Evolutionary conservation across 202 grass and related monocot genomes (phyloP).

Genomic region (Carex arenaria): DNA sequence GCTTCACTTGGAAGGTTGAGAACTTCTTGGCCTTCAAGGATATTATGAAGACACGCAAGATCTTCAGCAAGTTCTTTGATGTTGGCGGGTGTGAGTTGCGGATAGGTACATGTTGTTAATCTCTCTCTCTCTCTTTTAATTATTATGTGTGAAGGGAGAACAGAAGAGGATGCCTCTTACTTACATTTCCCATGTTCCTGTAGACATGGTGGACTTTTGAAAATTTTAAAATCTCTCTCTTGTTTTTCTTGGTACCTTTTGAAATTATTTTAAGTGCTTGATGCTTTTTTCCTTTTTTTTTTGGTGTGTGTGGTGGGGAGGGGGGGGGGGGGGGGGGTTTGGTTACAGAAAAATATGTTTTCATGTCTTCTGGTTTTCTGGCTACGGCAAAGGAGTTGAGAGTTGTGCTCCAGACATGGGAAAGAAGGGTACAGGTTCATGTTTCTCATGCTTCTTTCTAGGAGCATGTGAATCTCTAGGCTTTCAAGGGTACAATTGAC

Average conservation of each 20-base stretch:
- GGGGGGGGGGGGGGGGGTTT: neutral
- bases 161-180: neutral
- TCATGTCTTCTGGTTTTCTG: neutral
- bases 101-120: conserved; percentile 57
- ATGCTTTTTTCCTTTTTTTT: neutral
- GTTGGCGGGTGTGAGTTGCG: conserved; percentile 90
- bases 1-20: conserved; percentile 96
- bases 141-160: neutral
- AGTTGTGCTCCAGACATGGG: neutral
- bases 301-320: neutral
- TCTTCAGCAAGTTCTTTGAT: conserved; percentile 97
- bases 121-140: neutral
- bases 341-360: neutral
- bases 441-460: neutral
- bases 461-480: neutral
- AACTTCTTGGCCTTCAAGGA: conserved; percentile 96
- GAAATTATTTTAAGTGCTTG: neutral
- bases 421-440: neutral
- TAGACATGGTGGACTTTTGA: neutral
- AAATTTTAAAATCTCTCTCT: neutral
- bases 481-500: neutral
- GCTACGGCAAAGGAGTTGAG: neutral
- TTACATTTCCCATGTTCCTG: conserved; percentile 13
- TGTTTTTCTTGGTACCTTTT: neutral
- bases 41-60: conserved; percentile 94